Evolutionary conservation across 164 flowering plant species (phyloP), one percentile per base, ranked within the genome.

Genomic region (Magnolia sinica): DNA sequence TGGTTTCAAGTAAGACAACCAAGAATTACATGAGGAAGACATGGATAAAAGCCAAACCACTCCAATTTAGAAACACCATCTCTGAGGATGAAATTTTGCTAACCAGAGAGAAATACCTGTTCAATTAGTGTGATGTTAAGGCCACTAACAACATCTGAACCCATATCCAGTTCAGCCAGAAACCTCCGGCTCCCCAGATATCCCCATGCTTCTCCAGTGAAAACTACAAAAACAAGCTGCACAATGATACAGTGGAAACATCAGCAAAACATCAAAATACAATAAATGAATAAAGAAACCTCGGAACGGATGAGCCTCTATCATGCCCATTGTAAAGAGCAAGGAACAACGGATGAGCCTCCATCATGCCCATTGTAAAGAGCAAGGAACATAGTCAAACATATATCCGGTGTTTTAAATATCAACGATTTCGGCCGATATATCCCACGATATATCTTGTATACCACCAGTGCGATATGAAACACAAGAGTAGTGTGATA

Each of bases 171-270:
- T 82, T 96, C 99, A 81, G 77, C 86, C 59, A 94, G 80, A 79
- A 96, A 91, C 79, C 99, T 87, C 81, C 98, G 80, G 88, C 98
- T 96, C 71, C 99, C 99, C 79, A 96, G 94, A 85, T 92, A 96
- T 74, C 99, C 98, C 98, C 99, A 92, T 13, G 98, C 82, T 83
- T 96, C 99, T 64, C 99, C 99, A 74, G 97, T 96, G 82, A 91
- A 79, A 82, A 92, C 86, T 10, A 91, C 70, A 80, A 96, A 94
- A 65, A 94, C 91, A 80, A 96, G 92, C 98, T 93, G 89, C 85
- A 83, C 23, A 65, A 71, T 31, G 66, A 37, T 1, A 20, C 20
- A 73, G 0, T 64, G 51, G 27, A 50, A 52, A 27, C 22, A 73
- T 24, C n/a, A 81, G 73, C 20, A 75, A 52, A 31, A 31, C 64